Evolutionary conservation across 805 yeast species (phyloP), one percentile per base, ranked within the genome.

Genomic region (Ogataea thermomethanolica): DNA sequence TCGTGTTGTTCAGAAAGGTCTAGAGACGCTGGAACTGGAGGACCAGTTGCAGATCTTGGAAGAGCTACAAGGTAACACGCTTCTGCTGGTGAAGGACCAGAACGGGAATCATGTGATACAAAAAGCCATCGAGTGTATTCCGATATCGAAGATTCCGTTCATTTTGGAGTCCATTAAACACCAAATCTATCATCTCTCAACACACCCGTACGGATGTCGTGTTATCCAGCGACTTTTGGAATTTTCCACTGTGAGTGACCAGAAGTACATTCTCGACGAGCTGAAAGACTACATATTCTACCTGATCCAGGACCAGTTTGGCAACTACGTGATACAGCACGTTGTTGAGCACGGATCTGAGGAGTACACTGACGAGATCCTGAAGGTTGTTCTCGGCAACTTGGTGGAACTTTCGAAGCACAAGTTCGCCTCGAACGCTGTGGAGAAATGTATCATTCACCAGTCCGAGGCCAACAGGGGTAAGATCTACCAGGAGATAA

Each of bases 61-160:
- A 20, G 99, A 93, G 64, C 68, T 93, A 45, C 76, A 71, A 37
- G 49, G 50, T 8, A 71, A 73, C 47, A 79, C 84, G 17, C 55
- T 81, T 37, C 73, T 74, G 42, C 76, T 91, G 62, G 85, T 91
- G 44, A 88, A 88, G 58, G 98, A 93, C 62, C 98, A 91, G 67
- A 93, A 93, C 62, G 99, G 98, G 49, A 93, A 93, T 62, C 99
- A 93, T 63, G 99, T 93, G 12, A 84, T 93, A 48, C 99, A 93
- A 66, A 91, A 90, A 61, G 81, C 96, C 1, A 86, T 93, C 51
- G 99, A 93, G 64, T 69, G 78, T 44, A 79, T 90, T 36, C 93
- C 96, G 4, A 78, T 85, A 43, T 77, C 71, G 17, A 65, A 73
- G 32, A 74, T 88, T 42, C 73, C 79, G 26, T 90, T 88, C 53